Evolutionary conservation across 768 basidiomycete species (phyloP).

Genomic region (Gyrodon lividus): DNA sequence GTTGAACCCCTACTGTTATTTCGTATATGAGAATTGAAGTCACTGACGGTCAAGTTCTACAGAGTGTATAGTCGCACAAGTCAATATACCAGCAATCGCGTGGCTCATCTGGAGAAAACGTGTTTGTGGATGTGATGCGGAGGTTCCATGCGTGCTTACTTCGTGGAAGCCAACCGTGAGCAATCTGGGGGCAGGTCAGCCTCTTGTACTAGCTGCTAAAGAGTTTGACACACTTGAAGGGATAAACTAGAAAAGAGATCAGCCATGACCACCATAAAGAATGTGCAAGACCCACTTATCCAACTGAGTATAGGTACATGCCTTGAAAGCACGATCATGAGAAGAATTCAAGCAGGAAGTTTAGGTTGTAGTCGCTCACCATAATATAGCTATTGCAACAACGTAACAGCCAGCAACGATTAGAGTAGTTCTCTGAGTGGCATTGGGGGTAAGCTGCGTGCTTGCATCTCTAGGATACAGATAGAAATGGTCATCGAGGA

Average conservation of each 20-base stretch:
- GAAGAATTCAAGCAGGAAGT: not conserved
- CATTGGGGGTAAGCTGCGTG: conserved; percentile 56
- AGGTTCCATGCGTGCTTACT: conserved; percentile 37
- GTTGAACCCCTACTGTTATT: conserved; percentile 10
- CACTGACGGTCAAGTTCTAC: conserved; percentile 83
- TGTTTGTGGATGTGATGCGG: not conserved
- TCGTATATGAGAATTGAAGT: not conserved
- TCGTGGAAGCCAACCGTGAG: conserved; percentile 90
- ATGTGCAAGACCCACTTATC: conserved; percentile 56
- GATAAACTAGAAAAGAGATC: conserved; percentile 59
- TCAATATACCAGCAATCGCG: conserved; percentile 74
- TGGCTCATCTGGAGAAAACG: conserved; percentile 70
- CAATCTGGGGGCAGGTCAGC: conserved; percentile 45
- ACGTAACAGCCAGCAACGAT: conserved; percentile 81
- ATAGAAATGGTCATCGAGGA: conserved; percentile 17
- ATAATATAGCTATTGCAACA: conserved; percentile 73
- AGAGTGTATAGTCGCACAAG: conserved; percentile 83
- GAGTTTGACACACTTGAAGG: conserved; percentile 76
- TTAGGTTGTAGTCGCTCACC: conserved; percentile 43
- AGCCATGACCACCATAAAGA: conserved; percentile 6
- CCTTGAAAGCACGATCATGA: conserved; percentile 40
- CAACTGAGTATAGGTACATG: conserved; percentile 72
- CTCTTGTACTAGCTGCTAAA: not conserved
- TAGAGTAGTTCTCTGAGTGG: conserved; percentile 71
- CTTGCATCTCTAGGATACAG: conserved; percentile 27